Base-by-base conservation (phyloP, 2,329 filamentous ascomycete genomes). In the Calonectria naviculata region DNA sequence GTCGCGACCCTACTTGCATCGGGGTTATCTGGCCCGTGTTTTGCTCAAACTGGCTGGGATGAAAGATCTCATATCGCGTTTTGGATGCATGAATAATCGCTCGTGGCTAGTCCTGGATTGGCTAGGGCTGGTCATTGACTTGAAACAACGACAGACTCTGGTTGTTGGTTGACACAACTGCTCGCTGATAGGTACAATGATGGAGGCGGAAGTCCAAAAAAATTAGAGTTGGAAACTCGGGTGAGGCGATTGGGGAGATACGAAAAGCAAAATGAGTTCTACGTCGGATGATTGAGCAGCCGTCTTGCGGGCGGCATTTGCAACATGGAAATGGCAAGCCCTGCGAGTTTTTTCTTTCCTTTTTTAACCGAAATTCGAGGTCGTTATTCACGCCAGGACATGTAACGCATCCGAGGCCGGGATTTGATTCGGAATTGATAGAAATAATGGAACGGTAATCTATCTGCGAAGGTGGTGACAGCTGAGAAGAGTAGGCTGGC, bases 381-480 rank as follows among this genome's bases (percentile, higher is more conserved):
- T 58, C 21, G 31, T 13, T 15, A 24, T 58, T 21, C 52, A 36
- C n/a, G 21, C 24, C 34, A 29, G 52, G 21, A 38, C 13, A 9
- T 58, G 52, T 58, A 58, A 58, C 42, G n/a, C 29, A 26, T 21
- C 42, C 42, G 61, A 65, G 31, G 47, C 47, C 10, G 38, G 31
- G 36, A 41, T 41, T 61, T 60, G 52, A 67, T 47, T 60, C 52
- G 28, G 41, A 44, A 41, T 49, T 24, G 31, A 31, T 31, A 26
- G 42, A 41, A 46, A 58, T 19, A 21, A 56, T 46, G 26, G 41
- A 56, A 49, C 42, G 5, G 28, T n/a, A 60, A 61, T 67, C 26
- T 67, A 67, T 38, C 31, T 47, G 65, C 29, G 52, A 56, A 58
- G 28, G 42, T 52, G n/a, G 65, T 67, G 65, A 49, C 52, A 56